Percentiles rank a stretch among this genome's conserved stretches.
Evolutionary conservation across 257 asterid species (phyloP).

Genomic region (Thymus mandschuricus): DNA sequence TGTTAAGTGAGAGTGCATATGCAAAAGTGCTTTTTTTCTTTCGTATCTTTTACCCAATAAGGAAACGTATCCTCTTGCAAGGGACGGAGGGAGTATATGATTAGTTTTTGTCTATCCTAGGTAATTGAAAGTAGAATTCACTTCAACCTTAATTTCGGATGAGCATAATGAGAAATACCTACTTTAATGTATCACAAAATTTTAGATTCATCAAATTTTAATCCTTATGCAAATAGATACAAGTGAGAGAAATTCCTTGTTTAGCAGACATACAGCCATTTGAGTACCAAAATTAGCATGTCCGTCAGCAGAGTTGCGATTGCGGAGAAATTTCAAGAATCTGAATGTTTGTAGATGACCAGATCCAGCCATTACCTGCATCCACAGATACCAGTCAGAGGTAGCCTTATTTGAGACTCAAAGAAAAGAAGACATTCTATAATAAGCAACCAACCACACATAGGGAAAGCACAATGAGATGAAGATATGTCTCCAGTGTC

Average conservation of each 20-base stretch:
- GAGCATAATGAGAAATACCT: constrained; percentile 4
- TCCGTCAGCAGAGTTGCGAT: constrained; percentile 78
- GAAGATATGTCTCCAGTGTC: constrained; percentile 93
- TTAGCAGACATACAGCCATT: constrained; percentile 78
- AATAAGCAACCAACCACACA: constrained; percentile 70
- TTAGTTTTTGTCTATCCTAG: constrained; percentile 18
- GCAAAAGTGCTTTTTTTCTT: no score
- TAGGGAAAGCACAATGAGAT: constrained; percentile 90
- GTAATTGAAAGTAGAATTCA: constrained; percentile 13
- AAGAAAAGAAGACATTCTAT: not conserved
- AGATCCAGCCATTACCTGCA: constrained; percentile 99
- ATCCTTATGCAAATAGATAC: constrained; percentile 9
- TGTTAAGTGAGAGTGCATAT: no score
- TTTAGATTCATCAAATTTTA: constrained; percentile 8
- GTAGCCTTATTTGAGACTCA: constrained; percentile 18
- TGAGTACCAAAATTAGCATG: constrained; percentile 78
- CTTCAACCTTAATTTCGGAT: constrained; percentile 7
- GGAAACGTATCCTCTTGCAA: no score
- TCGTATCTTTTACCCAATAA: no score
- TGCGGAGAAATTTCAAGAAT: constrained; percentile 85
- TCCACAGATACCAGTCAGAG: constrained; percentile 31
- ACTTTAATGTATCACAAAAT: not conserved
- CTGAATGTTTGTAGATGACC: constrained; percentile 89
- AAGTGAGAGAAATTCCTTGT: constrained; percentile 22
- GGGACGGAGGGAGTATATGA: not conserved